A percentile compares a stretch with the other conserved stretches of the same genome.
Evolutionary conservation across 2,329 filamentous ascomycete species (phyloP).

Genomic region (Chaetomiaceae sp.): DNA sequence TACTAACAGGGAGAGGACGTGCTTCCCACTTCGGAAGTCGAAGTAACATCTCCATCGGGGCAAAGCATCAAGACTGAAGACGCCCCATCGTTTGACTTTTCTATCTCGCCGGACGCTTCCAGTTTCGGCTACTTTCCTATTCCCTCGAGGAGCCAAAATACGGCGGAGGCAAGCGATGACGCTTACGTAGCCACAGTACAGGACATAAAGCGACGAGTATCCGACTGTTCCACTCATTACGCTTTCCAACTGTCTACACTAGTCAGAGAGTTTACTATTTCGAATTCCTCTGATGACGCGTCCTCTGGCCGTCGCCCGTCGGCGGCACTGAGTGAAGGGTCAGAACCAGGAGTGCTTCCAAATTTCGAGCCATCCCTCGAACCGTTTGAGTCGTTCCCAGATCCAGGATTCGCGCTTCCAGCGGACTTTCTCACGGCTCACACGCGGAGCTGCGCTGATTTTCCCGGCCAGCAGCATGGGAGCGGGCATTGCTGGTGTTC

Average conservation of each 20-base stretch:
- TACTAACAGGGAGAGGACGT: slow-evolving; percentile 5
- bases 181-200: slow-evolving; percentile 6
- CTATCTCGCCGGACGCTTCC: slow-evolving; percentile 9
- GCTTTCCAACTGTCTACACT: slow-evolving; percentile 27
- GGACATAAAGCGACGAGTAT: slow-evolving; percentile 35
- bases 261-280: slow-evolving; percentile 27
- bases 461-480: slow-evolving; percentile 28
- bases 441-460: slow-evolving; percentile 26
- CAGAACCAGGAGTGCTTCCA: not conserved
- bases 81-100: slow-evolving; percentile 11
- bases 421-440: slow-evolving; percentile 45
- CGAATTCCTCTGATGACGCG: slow-evolving; percentile 20
- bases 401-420: slow-evolving; percentile 37
- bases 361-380: not conserved
- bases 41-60: slow-evolving; percentile 10
- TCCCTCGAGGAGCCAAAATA: slow-evolving; percentile 8
- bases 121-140: slow-evolving; percentile 5
- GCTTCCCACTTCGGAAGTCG: slow-evolving; percentile 8
- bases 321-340: slow-evolving; percentile 3
- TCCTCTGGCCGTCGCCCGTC: slow-evolving; percentile 13
- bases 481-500: slow-evolving; percentile 32
- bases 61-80: slow-evolving; percentile 17
- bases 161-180: slow-evolving; percentile 19
- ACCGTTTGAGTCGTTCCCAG: slow-evolving; percentile 23
- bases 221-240: slow-evolving; percentile 31